phyloP scores from a whole-genome alignment of 805 yeast genomes.

The Candida jianshihensis region DNA sequence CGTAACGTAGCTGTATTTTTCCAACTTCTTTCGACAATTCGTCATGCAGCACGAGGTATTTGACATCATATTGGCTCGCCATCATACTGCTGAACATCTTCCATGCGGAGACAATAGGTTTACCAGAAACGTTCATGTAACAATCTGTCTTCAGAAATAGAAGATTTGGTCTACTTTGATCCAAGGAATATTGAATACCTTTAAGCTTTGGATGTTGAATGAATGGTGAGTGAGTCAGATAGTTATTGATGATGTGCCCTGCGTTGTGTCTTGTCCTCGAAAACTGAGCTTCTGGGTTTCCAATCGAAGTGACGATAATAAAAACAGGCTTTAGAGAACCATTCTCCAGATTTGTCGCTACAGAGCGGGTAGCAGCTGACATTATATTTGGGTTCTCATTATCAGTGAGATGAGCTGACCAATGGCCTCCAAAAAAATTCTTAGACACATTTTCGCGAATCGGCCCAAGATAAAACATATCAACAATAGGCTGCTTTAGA shows the following conservation, averaged over 20 bases:
- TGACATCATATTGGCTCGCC: conserved; percentile 25
- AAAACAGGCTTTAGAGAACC: conserved; percentile 12
- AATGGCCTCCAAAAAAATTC: too few relatives aligned
- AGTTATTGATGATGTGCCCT: conserved; percentile 53
- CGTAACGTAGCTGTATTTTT: conserved; percentile 51
- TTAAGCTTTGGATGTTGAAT: conserved; percentile 3
- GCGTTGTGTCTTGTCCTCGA: conserved; percentile 68
- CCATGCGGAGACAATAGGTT: conserved; percentile 45
- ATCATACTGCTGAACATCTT: conserved; percentile 23
- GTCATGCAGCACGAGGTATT: conserved; percentile 65
- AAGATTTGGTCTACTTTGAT: conserved; percentile 23
- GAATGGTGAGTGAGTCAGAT: conserved; percentile 12
- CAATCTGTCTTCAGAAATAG: conserved; percentile 45
- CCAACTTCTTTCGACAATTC: conserved; percentile 69
- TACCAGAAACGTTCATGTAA: conserved; percentile 69
- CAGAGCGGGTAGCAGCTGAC: too few relatives aligned
- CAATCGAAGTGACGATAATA: conserved; percentile 46
- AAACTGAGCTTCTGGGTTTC: conserved; percentile 68
- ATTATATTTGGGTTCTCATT: too few relatives aligned
- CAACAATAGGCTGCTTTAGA: too few relatives aligned
- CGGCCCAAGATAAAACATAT: too few relatives aligned
- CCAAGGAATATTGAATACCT: conserved; percentile 14
- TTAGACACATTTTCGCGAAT: too few relatives aligned
- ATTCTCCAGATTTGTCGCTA: not conserved
- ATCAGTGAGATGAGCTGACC: too few relatives aligned